Base-by-base conservation (phyloP, 75 land plant genomes). In the Pseudotsuga menziesii region DNA sequence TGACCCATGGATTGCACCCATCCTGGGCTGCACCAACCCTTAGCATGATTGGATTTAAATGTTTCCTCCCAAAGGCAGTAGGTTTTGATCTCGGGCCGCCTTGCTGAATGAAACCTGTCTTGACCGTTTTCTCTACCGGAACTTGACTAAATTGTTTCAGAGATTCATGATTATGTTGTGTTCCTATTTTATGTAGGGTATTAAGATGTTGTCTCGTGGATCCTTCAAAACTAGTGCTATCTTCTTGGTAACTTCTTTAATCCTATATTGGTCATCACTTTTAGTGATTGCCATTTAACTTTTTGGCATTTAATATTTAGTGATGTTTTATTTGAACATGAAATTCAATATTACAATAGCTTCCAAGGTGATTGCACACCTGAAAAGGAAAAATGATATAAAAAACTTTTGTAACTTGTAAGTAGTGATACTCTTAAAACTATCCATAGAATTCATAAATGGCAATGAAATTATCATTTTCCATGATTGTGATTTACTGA, bases 151-250 rank as follows among this genome's bases (percentile, higher is more conserved):
- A n/a, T n/a, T n/a, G 16, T 56, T 4, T 8, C 17, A 55, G 39
- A 63, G 12, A 27, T 29, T 62, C 5, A 32, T 41, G 55, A 7
- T 75, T 29, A 17, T 76, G 29, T 15, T 58, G 29, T 2, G 35
- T 73, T 56, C 72, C 19, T n/a, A n/a, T 25, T n/a, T 73, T 73
- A 4, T 86, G 75, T 91, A 97, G 99, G 98, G 99, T 73, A 97
- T 97, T 84, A 98, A 94, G 78, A 91, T 94, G 96, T 89, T 97
- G 20, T 97, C 99, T 62, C 82, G 94, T 73, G 99, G 99, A 15
- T 95, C 99, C 12, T 97, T 97, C 78, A 95, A 89, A 82, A 97
- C 93, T 56, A 98, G 98, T 77, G 98, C 96, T 35, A 97, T 97
- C 58, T 86, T 97, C 11, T 79, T 97, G 98, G 99, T 97, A 76